Base-by-base conservation (phyloP, 2,329 filamentous ascomycete species). In the Nigrospora sphaerica region DNA sequence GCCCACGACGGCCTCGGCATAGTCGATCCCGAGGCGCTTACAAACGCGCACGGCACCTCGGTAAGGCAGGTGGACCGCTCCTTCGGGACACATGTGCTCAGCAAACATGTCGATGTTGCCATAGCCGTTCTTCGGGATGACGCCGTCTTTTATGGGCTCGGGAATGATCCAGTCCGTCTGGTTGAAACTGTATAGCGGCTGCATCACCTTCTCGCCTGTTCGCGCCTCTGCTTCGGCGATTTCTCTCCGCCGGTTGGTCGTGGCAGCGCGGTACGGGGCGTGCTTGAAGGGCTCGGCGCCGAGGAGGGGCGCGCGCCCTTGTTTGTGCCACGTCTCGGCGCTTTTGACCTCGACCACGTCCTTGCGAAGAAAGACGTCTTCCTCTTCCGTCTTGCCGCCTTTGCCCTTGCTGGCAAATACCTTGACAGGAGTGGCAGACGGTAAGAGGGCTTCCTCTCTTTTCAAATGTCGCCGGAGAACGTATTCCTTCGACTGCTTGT, bases 151-250 rank as follows among this genome's bases (percentile, higher is more conserved):
- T 46, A 96, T 95, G 0, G 91, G 90, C 2, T 85, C 80, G 1
- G 92, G 92, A 46, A 96, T 92, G 62, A 97, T 97, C 83, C 88
- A 96, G 46, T 95, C 88, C 0, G 93, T 98, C 65, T 98, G 93
- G 10, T 86, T 83, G 47, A 77, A 72, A 45, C 86, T 83, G 65
- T 89, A 98, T 0, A 98, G 69, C 0, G 90, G 91, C 62, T 98
- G 93, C 49, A 90, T 76, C 5, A 88, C 82, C 64, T 95, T 95
- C 56, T 86, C 78, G 16, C 92, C 92, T 1, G 81, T 89, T 18
- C 84, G 77, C 2, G 86, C 81, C 61, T 93, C 83, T 3, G 85
- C 82, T 60, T 95, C 90, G 55, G 95, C 86, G 38, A 97, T 86
- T 63, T 96, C 93, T 42, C 91, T 81, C 57, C 90, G 87, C 18